A percentile compares a stretch with the other conserved stretches of the same genome.
These are phyloP conservation scores for Herpetospermum pedunculosum DNA, from an alignment of 306 rosid species.

Conservation along the genomic window DNA sequence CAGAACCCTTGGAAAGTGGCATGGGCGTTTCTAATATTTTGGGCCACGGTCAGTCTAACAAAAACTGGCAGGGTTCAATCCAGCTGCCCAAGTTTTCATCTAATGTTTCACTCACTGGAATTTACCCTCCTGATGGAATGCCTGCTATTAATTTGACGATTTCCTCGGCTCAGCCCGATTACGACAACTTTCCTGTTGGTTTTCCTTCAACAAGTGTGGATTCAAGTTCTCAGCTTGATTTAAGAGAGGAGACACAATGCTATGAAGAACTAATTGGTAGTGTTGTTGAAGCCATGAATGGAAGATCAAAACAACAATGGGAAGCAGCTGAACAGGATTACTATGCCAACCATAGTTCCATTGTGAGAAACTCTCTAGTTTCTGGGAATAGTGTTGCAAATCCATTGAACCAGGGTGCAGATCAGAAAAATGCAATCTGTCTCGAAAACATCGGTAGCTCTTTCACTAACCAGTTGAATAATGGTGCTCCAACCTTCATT, in stretches of 20 bases:
- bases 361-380: constrained; percentile 18
- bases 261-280: constrained; percentile 48
- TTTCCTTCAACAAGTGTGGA: constrained; percentile 32
- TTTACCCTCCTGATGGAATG: constrained; percentile 28
- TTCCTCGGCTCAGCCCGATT: constrained; percentile 21
- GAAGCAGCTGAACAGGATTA: constrained; percentile 28
- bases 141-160: constrained; percentile 27
- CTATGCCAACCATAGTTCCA: constrained; percentile 21
- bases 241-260: constrained; percentile 23
- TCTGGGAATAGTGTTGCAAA: constrained; percentile 15
- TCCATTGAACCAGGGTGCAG: constrained; percentile 20
- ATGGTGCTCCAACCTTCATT: constrained; percentile 18
- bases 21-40: constrained; percentile 29
- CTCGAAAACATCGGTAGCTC: constrained; percentile 16
- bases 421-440: constrained; percentile 30
- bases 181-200: constrained; percentile 24
- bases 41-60: constrained; percentile 32
- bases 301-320: constrained; percentile 29
- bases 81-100: constrained; percentile 37
- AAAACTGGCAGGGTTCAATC: constrained; percentile 40
- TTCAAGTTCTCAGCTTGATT: constrained; percentile 26
- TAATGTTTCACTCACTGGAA: constrained; percentile 30
- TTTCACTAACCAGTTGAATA: constrained; percentile 20
- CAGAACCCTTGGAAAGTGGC: constrained; percentile 24
- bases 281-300: constrained; percentile 23